phyloP scores from a whole-genome alignment of 2,329 filamentous ascomycete genomes.

The Rosellinia necatrix region DNA sequence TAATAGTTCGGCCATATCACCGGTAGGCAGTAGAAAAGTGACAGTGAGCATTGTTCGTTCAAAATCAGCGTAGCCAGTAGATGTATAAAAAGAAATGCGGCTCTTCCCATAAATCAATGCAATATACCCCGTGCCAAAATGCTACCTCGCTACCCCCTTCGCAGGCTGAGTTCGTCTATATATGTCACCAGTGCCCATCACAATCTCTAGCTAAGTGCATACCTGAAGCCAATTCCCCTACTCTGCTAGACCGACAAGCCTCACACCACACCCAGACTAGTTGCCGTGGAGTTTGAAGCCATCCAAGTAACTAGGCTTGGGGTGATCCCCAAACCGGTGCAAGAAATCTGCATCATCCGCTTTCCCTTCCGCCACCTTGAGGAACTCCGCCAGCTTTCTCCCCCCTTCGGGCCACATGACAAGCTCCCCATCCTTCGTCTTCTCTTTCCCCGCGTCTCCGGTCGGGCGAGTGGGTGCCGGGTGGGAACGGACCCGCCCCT shows the following conservation, averaged over 20 bases:
- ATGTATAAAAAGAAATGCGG: too few species aligned
- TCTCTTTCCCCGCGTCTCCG: constrained; percentile 32
- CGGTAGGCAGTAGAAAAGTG: too few species aligned
- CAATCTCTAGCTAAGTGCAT: background rate
- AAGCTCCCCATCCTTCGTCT: constrained; percentile 37
- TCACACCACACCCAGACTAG: background rate
- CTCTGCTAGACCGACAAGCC: background rate
- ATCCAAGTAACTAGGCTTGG: constrained; percentile 25
- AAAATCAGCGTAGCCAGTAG: too few species aligned
- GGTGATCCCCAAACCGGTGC: constrained; percentile 28
- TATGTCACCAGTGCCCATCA: background rate
- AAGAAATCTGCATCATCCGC: constrained; percentile 33
- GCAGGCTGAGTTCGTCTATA: too few species aligned
- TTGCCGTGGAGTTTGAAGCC: background rate
- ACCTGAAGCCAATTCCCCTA: too few species aligned
- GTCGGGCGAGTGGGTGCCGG: background rate
- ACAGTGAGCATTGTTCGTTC: too few species aligned
- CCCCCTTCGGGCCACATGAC: constrained; percentile 48
- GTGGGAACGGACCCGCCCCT: constrained; percentile 45
- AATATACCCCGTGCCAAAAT: too few species aligned
- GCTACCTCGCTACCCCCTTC: too few species aligned
- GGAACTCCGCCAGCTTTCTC: constrained; percentile 46
- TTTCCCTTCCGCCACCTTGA: constrained; percentile 46
- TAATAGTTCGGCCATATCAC: too few species aligned
- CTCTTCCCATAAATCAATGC: too few species aligned